phyloP scores from a whole-genome alignment of 768 basidiomycete genomes.

The Lentinula detonsa region DNA sequence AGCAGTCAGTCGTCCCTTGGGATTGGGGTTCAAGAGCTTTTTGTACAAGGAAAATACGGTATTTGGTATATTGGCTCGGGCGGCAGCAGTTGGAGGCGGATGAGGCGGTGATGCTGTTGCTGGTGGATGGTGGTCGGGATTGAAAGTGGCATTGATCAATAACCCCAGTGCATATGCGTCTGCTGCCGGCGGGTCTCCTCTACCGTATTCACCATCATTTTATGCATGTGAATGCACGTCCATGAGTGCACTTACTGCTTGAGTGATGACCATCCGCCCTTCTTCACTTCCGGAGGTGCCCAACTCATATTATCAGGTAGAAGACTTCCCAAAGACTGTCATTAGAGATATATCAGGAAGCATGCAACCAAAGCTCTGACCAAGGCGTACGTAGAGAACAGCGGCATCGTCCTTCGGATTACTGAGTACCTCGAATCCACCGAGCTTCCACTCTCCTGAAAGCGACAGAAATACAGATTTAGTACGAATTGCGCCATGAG shows the following conservation, averaged over 20 bases:
- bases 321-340: constrained; percentile 61
- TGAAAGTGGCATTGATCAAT: constrained; percentile 82
- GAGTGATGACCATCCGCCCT: constrained; percentile 73
- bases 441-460: constrained; percentile 95
- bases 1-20: constrained; percentile 69
- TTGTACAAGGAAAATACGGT: constrained; percentile 78
- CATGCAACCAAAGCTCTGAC: constrained; percentile 4
- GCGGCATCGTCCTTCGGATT: constrained; percentile 74
- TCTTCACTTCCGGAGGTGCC: constrained; percentile 84
- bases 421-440: constrained; percentile 89
- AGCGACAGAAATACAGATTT: constrained; percentile 85
- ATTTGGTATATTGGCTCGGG: constrained; percentile 71
- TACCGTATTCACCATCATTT: constrained; percentile 14
- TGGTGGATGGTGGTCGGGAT: constrained; percentile 70
- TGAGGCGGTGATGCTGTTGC: constrained; percentile 67
- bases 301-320: constrained; percentile 55
- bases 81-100: constrained; percentile 69
- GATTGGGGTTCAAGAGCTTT: constrained; percentile 84
- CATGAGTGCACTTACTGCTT: constrained; percentile 62
- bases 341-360: constrained; percentile 10
- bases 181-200: constrained; percentile 51
- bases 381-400: constrained; percentile 67
- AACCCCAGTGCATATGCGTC: constrained; percentile 90
- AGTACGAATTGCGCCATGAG: constrained; percentile 75
- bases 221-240: not conserved